Evolutionary conservation across 2,329 filamentous ascomycete genomes (phyloP), one percentile per base, ranked within the genome.

Genomic region (Neonectria punicea): DNA sequence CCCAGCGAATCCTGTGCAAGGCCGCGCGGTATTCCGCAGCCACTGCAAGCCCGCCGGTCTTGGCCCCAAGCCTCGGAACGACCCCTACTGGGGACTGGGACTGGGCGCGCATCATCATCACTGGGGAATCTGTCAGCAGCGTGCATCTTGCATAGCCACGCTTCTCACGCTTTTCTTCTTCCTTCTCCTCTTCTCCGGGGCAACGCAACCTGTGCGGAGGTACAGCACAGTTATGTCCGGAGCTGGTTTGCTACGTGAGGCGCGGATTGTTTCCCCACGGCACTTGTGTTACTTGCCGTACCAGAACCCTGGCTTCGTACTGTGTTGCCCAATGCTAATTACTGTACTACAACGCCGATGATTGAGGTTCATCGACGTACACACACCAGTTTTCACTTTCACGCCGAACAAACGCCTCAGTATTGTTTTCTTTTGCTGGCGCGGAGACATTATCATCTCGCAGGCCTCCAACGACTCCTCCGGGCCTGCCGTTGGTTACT

Each of bases 81-180:
- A 18, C 36, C 47, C 47, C 16, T n/a, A 36, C n/a, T 39, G n/a
- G 46, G 36, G 20, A 43, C 3, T 58, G 30, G 50, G 49, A 54
- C 36, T 50, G 41, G 10, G 32, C 32, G 11, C 34, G 13, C 58
- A 54, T 61, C 47, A 51, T 32, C 47, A 25, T 6, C 25, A 25
- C 25, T 25, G 25, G 25, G 5, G 25, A 25, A 25, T 25, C 25
- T 20, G 58, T 55, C 50, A 61, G 58, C 50, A 49, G 50, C 11
- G 49, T 34, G 22, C 49, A 51, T 51, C 5, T 11, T 49, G 58
- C 58, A 61, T 61, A 61, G 58, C 58, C 58, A 61, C 58, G 28
- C 43, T 54, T 20, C 30, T 10, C 20, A 43, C 28, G 36, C 44
- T 34, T 34, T 9, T 10, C 9, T 9, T 10, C 30, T 9, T 30